These are phyloP conservation scores for Endothia cerciana DNA, from an alignment of 2,329 filamentous ascomycete genomes.

Conservation along the genomic window DNA sequence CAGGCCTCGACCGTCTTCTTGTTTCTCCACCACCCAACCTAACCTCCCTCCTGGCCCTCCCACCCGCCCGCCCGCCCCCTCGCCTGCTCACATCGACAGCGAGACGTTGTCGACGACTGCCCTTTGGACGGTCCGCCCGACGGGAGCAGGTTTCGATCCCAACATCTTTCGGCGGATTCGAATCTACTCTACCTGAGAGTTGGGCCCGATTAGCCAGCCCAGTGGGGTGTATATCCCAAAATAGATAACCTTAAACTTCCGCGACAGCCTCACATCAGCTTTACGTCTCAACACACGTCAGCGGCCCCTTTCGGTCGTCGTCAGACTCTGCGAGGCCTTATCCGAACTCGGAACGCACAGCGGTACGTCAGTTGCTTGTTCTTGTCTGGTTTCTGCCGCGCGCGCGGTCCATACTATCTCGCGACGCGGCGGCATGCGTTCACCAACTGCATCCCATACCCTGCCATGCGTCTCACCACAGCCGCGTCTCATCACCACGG, in stretches of 20 bases:
- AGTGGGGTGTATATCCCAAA: constrained; percentile 3
- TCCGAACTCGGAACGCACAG: background rate
- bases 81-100: background rate
- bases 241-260: constrained; percentile 15
- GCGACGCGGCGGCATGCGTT: no score
- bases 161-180: background rate
- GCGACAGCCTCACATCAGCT: constrained; percentile 19
- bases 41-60: background rate
- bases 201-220: background rate
- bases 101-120: background rate
- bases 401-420: no score
- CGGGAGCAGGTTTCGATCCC: background rate
- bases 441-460: background rate
- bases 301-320: background rate
- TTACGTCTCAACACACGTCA: constrained; percentile 7
- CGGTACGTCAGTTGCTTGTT: constrained; percentile 6
- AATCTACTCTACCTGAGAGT: background rate
- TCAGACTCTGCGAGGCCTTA: background rate
- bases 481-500: background rate
- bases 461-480: background rate
- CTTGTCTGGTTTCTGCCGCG: background rate
- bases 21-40: background rate
- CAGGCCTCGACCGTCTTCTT: background rate
- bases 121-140: background rate
- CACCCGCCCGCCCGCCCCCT: background rate